Evolutionary conservation across 305 asterid species (phyloP).

Genomic region (Ruellia speciosa): DNA sequence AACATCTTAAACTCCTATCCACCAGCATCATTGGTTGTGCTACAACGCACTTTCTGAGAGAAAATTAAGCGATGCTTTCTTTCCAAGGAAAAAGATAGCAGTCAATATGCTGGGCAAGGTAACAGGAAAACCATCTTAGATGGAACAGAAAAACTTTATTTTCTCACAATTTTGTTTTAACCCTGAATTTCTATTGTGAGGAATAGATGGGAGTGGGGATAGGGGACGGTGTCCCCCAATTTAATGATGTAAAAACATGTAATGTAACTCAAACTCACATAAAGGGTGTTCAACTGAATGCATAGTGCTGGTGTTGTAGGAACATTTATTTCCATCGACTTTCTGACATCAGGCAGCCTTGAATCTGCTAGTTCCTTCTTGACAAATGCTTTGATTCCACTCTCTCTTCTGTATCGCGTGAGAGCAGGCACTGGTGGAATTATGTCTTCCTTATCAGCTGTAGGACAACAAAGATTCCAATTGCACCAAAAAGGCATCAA

Average conservation of each 20-base stretch:
- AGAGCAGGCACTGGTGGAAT: slow-evolving; percentile 87
- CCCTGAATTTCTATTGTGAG: too few relatives aligned
- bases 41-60: too few relatives aligned
- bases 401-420: slow-evolving; percentile 76
- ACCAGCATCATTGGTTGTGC: neutral
- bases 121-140: too few relatives aligned
- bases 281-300: slow-evolving; percentile 81
- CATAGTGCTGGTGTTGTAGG: slow-evolving; percentile 73
- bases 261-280: slow-evolving; percentile 58
- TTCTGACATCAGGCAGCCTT: slow-evolving; percentile 63
- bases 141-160: too few relatives aligned
- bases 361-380: slow-evolving; percentile 79
- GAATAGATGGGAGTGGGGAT: neutral
- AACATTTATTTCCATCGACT: slow-evolving; percentile 55
- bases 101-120: too few relatives aligned
- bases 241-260: neutral
- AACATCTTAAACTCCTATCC: too few relatives aligned
- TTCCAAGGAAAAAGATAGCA: too few relatives aligned
- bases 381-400: slow-evolving; percentile 84
- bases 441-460: slow-evolving; percentile 93
- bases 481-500: slow-evolving; percentile 10
- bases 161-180: too few relatives aligned
- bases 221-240: neutral
- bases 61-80: too few relatives aligned
- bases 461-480: slow-evolving; percentile 25